These are phyloP conservation scores for Stellera chamaejasme DNA, from an alignment of 345 rosid species.

Conservation along the genomic window DNA sequence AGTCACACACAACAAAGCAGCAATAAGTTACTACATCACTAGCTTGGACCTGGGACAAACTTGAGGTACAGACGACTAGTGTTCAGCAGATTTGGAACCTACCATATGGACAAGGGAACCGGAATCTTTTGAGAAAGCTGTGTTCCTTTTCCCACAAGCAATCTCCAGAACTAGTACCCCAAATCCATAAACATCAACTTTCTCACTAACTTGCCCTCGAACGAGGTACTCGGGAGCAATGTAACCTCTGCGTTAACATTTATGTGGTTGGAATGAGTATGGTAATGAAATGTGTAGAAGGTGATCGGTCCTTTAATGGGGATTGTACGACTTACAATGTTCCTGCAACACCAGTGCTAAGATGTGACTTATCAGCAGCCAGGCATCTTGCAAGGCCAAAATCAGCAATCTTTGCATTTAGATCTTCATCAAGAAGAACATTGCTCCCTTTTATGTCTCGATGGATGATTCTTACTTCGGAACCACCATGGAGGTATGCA, in stretches of 20 bases:
- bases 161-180: constrained; percentile 44
- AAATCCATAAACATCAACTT: constrained; percentile 48
- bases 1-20: neutral
- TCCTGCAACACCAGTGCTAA: constrained; percentile 50
- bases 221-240: constrained; percentile 54
- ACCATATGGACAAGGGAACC: constrained; percentile 35
- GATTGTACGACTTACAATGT: constrained; percentile 29
- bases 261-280: neutral
- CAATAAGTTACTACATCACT: neutral
- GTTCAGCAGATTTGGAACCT: constrained; percentile 4
- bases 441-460: constrained; percentile 51
- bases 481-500: constrained; percentile 45
- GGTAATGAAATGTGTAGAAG: neutral
- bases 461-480: constrained; percentile 33
- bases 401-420: constrained; percentile 42
- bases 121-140: constrained; percentile 21
- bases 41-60: neutral
- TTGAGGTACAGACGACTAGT: too few species aligned
- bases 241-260: constrained; percentile 34
- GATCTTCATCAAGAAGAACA: constrained; percentile 38
- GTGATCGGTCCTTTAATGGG: neutral
- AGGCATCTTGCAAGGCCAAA: constrained; percentile 45
- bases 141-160: constrained; percentile 32
- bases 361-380: constrained; percentile 37
- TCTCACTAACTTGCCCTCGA: constrained; percentile 43